These are phyloP conservation scores for Drechmeria coniospora DNA, from an alignment of 2,329 filamentous ascomycete genomes.

Conservation along the genomic window DNA sequence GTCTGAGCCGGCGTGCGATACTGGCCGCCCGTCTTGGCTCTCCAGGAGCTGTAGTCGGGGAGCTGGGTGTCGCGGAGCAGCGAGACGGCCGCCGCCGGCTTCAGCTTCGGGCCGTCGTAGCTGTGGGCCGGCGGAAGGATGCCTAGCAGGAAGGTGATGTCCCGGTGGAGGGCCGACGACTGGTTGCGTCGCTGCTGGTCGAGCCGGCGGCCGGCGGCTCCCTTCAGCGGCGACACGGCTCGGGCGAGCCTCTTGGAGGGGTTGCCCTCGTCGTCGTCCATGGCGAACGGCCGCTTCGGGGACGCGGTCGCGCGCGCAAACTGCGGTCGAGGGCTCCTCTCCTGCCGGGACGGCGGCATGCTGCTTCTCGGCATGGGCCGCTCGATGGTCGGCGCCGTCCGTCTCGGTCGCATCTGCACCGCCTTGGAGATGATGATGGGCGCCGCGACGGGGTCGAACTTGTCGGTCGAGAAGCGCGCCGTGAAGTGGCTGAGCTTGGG, in stretches of 20 bases:
- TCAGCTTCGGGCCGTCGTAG: constrained; percentile 59
- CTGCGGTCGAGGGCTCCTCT: constrained; percentile 32
- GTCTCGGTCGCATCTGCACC: constrained; percentile 57
- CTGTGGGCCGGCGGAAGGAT: constrained; percentile 59
- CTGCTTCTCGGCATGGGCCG: constrained; percentile 30
- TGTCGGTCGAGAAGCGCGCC: constrained; percentile 52
- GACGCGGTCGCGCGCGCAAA: constrained; percentile 33
- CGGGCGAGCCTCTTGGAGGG: constrained; percentile 76
- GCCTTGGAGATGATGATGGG: constrained; percentile 70
- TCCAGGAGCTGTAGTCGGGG: constrained; percentile 44
- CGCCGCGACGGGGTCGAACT: constrained; percentile 70
- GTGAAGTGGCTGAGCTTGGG: constrained; percentile 61
- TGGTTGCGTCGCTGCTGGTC: constrained; percentile 59
- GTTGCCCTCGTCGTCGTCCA: constrained; percentile 57
- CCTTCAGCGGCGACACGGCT: constrained; percentile 86
- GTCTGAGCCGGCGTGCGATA: constrained; percentile 17
- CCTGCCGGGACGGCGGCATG: constrained; percentile 20
- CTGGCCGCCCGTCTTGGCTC: constrained; percentile 23
- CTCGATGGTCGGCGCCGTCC: constrained; percentile 38
- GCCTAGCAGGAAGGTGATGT: constrained; percentile 48
- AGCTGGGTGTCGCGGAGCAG: constrained; percentile 55
- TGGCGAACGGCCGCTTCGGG: constrained; percentile 45
- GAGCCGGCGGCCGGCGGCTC: constrained; percentile 69
- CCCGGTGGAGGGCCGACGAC: constrained; percentile 55
- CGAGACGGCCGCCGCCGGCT: constrained; percentile 53